Evolutionary conservation across 2,329 filamentous ascomycete species (phyloP), one percentile per base, ranked within the genome.

Genomic region (Phaeosphaeriaceae sp.): DNA sequence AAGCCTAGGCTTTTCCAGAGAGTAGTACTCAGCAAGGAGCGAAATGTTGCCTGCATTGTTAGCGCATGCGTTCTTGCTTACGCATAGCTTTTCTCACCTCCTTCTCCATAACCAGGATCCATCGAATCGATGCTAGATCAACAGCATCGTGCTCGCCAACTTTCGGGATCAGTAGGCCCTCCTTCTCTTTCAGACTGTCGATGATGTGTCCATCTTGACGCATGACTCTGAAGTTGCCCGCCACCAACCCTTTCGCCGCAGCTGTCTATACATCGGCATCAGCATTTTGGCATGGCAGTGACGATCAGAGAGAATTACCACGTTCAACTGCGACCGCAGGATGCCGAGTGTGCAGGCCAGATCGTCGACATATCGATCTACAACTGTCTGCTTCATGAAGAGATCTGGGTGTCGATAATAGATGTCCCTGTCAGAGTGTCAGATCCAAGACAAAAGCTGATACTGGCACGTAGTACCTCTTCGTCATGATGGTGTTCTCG

Each of bases 71-170:
- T 40, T n/a, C n/a, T 13, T 11, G 24, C n/a, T 26, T 35, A 10
- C 8, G 9, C 15, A 1, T 2, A n/a, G 15, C 15, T 3, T 40
- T 40, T n/a, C 75, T 57, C 64, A 88, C 90, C 81, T 95, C 92
- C 77, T 95, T 94, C 72, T 95, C 92, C 52, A 94, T 84, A 0
- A 94, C 85, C 0, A 94, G 78, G 46, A 94, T 79, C 90, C 89
- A 93, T 54, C 80, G 79, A 1, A 85, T 77, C 1, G 69, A 59
- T 0, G 74, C 72, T n/a, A 89, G 74, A 42, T 87, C 76, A 1
- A 91, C 66, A 2, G 71, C 71, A 0, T 82, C 77, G 13, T 89
- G 80, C 0, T 83, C 81, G 51, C 78, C 79, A 2, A 82, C 65
- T 7, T 79, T 79, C 0, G 91, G 90, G 9, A 94, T 81, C 0